These are phyloP conservation scores for Leccinum uliginosum DNA, from an alignment of 768 basidiomycete species.

Conservation along the genomic window DNA sequence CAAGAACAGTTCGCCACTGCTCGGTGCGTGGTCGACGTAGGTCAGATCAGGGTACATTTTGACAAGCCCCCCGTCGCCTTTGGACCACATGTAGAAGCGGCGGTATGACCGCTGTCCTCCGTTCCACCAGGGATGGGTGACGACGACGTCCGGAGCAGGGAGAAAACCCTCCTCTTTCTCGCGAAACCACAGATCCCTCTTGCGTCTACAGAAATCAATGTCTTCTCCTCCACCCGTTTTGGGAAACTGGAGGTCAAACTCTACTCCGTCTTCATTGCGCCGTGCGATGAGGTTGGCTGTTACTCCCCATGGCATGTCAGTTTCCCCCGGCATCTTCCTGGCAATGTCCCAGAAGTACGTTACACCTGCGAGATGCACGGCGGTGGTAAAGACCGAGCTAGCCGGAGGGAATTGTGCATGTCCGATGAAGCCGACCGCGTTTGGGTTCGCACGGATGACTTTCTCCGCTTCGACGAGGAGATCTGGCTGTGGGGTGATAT, in stretches of 20 bases:
- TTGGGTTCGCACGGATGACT: constrained; percentile 41
- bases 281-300: constrained; percentile 56
- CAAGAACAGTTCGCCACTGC: constrained; percentile 44
- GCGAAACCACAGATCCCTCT: constrained; percentile 36
- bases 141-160: constrained; percentile 45
- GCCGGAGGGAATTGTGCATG: constrained; percentile 47
- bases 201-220: constrained; percentile 53
- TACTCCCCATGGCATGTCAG: constrained; percentile 58
- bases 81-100: constrained; percentile 57
- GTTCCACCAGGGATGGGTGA: constrained; percentile 58
- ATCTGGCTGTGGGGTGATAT: constrained; percentile 40
- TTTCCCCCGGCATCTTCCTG: constrained; percentile 35
- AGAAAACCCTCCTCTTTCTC: constrained; percentile 39
- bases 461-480: constrained; percentile 45
- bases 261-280: constrained; percentile 41
- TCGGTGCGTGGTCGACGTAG: constrained; percentile 45
- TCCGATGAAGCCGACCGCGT: constrained; percentile 54
- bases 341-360: constrained; percentile 64
- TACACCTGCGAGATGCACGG: constrained; percentile 52
- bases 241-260: constrained; percentile 46
- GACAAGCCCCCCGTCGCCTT: constrained; percentile 52
- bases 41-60: constrained; percentile 43
- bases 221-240: constrained; percentile 66
- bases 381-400: constrained; percentile 45
- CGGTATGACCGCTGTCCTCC: constrained; percentile 42